Percentiles rank a stretch among this genome's conserved stretches.
Conservation (phyloP, 106 monocot genomes). For the Acorus gramineus region DNA sequence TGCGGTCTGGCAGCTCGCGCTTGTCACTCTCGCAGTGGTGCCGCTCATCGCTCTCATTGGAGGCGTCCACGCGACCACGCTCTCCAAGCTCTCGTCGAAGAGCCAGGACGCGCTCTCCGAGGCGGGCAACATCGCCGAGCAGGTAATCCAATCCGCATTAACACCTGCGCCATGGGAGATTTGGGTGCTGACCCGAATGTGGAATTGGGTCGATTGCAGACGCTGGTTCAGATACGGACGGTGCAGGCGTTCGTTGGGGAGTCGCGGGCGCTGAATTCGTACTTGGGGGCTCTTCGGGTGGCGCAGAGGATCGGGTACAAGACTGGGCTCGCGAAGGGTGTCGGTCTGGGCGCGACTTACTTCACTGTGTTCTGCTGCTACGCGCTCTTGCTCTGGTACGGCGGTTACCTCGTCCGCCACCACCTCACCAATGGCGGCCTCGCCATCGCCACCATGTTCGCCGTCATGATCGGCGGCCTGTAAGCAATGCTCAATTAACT, state of each 20-base stretch:
- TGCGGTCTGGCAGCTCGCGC: slow-evolving; percentile 78
- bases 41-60: slow-evolving; percentile 81
- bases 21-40: slow-evolving; percentile 76
- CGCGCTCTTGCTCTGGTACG: slow-evolving; percentile 89
- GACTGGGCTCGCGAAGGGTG: slow-evolving; percentile 66
- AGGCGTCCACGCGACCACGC: slow-evolving; percentile 48
- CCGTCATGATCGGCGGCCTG: slow-evolving; percentile 98
- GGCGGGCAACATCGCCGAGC: slow-evolving; percentile 66
- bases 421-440: slow-evolving; percentile 88
- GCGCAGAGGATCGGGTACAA: slow-evolving; percentile 72
- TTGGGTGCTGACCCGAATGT: no score
- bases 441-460: slow-evolving; percentile 90
- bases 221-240: slow-evolving; percentile 75
- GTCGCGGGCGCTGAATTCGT: slow-evolving; percentile 44
- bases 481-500: slow-evolving; percentile 21
- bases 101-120: slow-evolving; percentile 67
- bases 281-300: slow-evolving; percentile 43
- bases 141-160: slow-evolving; percentile 4
- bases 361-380: slow-evolving; percentile 99
- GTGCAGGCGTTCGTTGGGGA: slow-evolving; percentile 92
- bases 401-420: slow-evolving; percentile 69
- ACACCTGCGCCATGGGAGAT: no score
- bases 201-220: slow-evolving; percentile 11
- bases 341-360: slow-evolving; percentile 83
- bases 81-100: slow-evolving; percentile 64